Evolutionary conservation across 2,329 filamentous ascomycete species (phyloP), one percentile per base, ranked within the genome.

Genomic region (Exophiala sp.): DNA sequence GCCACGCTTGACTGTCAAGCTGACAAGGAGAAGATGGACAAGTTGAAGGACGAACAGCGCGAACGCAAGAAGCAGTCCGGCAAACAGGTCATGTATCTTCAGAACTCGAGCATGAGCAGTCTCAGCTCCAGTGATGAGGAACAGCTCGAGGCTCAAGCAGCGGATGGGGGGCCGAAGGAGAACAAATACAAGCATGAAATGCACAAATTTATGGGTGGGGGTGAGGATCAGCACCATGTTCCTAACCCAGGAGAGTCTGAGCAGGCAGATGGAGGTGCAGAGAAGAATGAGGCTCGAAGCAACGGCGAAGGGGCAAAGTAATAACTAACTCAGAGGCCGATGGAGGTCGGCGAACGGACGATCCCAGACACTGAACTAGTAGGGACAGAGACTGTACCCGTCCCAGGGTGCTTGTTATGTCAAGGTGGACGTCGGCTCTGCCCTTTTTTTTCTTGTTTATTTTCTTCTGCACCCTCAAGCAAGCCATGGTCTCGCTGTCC

Each of bases 11-110:
- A 89, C 63, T 94, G 87, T 70, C 75, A 79, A 53, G 69, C 66
- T 32, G 87, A 88, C 49, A 85, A 87, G 8, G 77, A 90, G 52
- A 74, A 80, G 57, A 83, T 95, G 68, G 70, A 76, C 37, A 74
- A 80, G 53, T 77, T 94, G 73, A 96, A 96, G 73, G 70, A 82
- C 35, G 77, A 82, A 53, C 90, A 95, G 70, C 73, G 80, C 21
- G 78, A 83, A 51, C 70, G 77, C 58, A 95, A 93, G 78, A 86
- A 86, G 74, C 71, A 72, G 34, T 71, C 76, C 29, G 76, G 76
- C 37, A 66, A 72, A 16, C 70, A 77, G 5, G 68, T 74, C 48
- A 70, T 79, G 3, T 83, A 76, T 63, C 70, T 76, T 5, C 79
- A 82, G 57, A 70, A 73, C 48, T 71, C 65, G 29, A 67, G 65